These are phyloP conservation scores for Clarireedia paspali DNA, from an alignment of 2,329 filamentous ascomycete genomes.

Conservation along the genomic window DNA sequence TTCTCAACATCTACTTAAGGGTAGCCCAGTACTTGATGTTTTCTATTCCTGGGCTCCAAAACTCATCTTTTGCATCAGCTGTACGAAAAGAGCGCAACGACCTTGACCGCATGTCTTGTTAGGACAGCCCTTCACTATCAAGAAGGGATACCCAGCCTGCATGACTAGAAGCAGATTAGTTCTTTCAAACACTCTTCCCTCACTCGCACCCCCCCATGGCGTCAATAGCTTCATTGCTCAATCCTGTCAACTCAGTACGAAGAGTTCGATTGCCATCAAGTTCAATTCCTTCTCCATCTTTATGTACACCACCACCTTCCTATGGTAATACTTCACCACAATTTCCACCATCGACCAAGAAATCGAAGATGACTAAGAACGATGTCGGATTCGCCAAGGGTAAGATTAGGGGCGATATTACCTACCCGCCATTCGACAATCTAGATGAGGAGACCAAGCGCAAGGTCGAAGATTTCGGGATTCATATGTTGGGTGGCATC, in stretches of 20 bases:
- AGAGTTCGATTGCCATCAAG: conserved; percentile 36
- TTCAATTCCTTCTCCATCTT: conserved; percentile 25
- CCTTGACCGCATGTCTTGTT: conserved; percentile 10
- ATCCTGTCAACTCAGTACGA: conserved; percentile 41
- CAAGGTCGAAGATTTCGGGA: conserved; percentile 54
- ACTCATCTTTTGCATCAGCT: conserved; percentile 16
- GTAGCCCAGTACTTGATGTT: conserved; percentile 14
- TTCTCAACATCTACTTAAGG: conserved; percentile 17
- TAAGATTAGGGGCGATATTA: conserved; percentile 57
- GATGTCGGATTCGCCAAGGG: conserved; percentile 54
- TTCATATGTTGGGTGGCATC: conserved; percentile 60
- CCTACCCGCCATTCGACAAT: conserved; percentile 67
- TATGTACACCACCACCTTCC: conserved; percentile 21
- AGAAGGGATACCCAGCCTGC: conserved; percentile 20
- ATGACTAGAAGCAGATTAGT: conserved; percentile 18
- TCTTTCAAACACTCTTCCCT: conserved; percentile 16
- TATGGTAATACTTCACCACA: conserved; percentile 22
- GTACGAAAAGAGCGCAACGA: conserved; percentile 10
- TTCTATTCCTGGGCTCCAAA: conserved; percentile 24
- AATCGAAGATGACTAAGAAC: conserved; percentile 58
- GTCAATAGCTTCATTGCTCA: conserved; percentile 58
- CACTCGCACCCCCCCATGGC: conserved; percentile 41
- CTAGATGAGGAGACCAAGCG: conserved; percentile 48
- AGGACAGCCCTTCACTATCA: conserved; percentile 16
- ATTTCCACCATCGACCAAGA: conserved; percentile 30